These are phyloP conservation scores for Plasmopara muralis DNA, from an alignment of 352 stramenopile species.

Conservation along the genomic window DNA sequence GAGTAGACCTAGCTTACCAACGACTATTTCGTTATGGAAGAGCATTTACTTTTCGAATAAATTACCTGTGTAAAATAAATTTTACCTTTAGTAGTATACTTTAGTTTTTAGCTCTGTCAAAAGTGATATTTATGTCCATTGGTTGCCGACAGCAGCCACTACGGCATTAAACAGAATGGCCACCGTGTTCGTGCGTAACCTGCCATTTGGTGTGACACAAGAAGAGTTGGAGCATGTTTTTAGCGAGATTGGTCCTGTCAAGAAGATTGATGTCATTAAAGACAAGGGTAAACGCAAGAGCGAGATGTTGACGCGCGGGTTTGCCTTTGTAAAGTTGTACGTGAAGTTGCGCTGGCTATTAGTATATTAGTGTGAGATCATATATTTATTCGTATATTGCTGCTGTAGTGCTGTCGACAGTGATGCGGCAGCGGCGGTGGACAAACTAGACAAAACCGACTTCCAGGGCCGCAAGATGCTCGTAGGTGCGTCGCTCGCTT, in stretches of 20 bases:
- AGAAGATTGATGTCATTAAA: conserved; percentile 86
- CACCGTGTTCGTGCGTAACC: conserved; percentile 81
- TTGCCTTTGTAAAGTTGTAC: conserved; percentile 85
- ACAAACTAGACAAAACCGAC: conserved; percentile 70
- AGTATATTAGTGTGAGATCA: not conserved
- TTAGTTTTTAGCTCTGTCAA: not conserved
- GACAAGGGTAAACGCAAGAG: conserved; percentile 81
- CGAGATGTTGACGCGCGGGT: conserved; percentile 74
- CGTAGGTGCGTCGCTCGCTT: conserved; percentile 41
- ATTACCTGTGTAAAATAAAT: not conserved
- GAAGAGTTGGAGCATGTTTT: conserved; percentile 81
- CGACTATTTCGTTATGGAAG: too few species aligned
- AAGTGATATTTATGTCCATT: conserved; percentile 5
- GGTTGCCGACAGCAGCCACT: conserved; percentile 4
- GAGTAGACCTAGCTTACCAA: conserved; percentile 11
- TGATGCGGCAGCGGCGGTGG: conserved; percentile 59
- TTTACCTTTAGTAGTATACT: too few species aligned
- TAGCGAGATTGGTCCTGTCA: conserved; percentile 71
- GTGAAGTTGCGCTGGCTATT: conserved; percentile 9
- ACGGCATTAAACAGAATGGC: conserved; percentile 22
- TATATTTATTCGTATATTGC: not conserved
- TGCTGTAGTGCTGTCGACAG: conserved; percentile 56
- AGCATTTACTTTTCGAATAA: not conserved
- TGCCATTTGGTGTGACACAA: conserved; percentile 81
- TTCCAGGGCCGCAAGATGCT: conserved; percentile 76